Base-by-base conservation (phyloP, 805 yeast genomes). In the Yamadazyma paraphyllophila region DNA sequence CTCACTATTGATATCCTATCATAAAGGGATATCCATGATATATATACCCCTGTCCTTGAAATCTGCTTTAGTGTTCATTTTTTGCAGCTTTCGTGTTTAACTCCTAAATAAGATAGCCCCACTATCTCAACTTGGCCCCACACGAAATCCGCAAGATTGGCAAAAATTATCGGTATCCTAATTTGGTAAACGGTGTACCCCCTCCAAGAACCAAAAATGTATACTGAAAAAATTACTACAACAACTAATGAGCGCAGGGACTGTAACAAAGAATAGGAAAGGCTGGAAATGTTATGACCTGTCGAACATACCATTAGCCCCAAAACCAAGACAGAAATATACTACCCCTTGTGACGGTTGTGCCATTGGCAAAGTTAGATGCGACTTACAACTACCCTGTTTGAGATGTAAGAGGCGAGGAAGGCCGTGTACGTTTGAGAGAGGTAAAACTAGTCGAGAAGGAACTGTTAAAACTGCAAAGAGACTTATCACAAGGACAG, bases 341-440 rank as follows among this genome's bases (percentile, higher is more conserved):
- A 47, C 62, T n/a, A 50, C 67, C 24, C 71, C 73, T 8, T 67
- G 73, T 47, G 72, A 67, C 50, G 63, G 58, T 4, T 67, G 73
- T 50, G 61, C 71, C 10, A 48, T 60, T 37, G 48, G 71, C 15
- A 61, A 67, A 39, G 58, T 65, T 36, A 57, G 61, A 26, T 67
- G 73, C 48, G 61, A 60, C 40, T 46, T 24, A 14, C 39, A 26
- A 49, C 47, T n/a, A 5, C 69, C 69, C 5, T 67, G 73, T 49
- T 39, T 51, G 4, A 53, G 62, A 31, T 67, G 73, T 46, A 32
- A 46, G 4, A 46, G 52, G 12, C 59, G 58, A 45, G 48, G 51
- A 15, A 37, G 59, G 13, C 54, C 57, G 8, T 67, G 73, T 41
- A 67, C 71, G 8, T 54, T 59, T 36, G 51, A 29, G 13, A 29